Evolutionary conservation across 1,284 basidiomycete species (phyloP).

Genomic region (Volvariella volvacea): DNA sequence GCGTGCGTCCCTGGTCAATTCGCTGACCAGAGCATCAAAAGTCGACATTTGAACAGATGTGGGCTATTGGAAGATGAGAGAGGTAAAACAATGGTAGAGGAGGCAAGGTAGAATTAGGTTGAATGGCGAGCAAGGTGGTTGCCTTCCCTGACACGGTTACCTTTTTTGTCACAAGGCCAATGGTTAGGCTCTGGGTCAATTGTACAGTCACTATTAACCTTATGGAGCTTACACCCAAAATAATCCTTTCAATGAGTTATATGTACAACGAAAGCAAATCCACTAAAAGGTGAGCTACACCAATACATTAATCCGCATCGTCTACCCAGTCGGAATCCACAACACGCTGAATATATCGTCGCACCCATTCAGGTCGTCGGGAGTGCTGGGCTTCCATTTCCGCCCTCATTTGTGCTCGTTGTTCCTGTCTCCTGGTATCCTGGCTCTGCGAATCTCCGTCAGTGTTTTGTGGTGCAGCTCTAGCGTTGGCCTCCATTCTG

Average conservation of each 20-base stretch:
- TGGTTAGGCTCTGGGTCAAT: too few relatives aligned
- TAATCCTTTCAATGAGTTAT: too few relatives aligned
- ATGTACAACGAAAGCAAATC: too few relatives aligned
- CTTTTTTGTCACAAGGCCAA: too few relatives aligned
- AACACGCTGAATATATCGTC: conserved; percentile 59
- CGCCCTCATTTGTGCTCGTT: conserved; percentile 26
- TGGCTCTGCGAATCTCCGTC: conserved; percentile 25
- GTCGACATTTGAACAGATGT: conserved; percentile 45
- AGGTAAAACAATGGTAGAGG: conserved; percentile 8
- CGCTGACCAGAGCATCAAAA: conserved; percentile 74
- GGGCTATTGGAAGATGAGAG: conserved; percentile 6
- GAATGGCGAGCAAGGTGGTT: too few relatives aligned
- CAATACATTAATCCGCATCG: conserved; percentile 51
- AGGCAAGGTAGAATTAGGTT: too few relatives aligned
- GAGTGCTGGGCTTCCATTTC: conserved; percentile 41
- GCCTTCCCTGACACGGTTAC: too few relatives aligned
- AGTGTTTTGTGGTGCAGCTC: conserved; percentile 24
- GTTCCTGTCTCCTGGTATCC: conserved; percentile 21
- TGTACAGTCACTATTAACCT: too few relatives aligned
- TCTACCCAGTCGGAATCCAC: conserved; percentile 65
- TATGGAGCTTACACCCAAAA: too few relatives aligned
- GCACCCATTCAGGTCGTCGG: conserved; percentile 55
- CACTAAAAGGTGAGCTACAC: too few relatives aligned
- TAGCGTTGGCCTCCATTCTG: conserved; percentile 56
- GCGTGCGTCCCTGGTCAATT: conserved; percentile 82